These are phyloP conservation scores for Geotrichum fermentans DNA, from an alignment of 1,139 yeast species.

Conservation along the genomic window DNA sequence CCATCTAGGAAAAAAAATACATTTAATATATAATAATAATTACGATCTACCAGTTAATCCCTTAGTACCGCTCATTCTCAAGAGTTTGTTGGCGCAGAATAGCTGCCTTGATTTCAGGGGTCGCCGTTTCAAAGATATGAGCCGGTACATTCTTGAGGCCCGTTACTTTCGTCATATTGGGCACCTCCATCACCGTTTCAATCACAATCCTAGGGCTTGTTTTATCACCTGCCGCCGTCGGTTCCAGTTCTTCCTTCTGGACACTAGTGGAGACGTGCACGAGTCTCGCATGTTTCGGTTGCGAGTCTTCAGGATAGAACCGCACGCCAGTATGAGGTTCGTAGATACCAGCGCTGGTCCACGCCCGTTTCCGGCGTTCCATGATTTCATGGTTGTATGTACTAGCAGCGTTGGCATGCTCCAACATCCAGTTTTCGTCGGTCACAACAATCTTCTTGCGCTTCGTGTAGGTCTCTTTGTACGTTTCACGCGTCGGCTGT, in stretches of 20 bases:
- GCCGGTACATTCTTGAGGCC: slow-evolving; percentile 59
- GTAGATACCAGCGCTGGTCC: slow-evolving; percentile 53
- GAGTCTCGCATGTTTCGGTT: slow-evolving; percentile 51
- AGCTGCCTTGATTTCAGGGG: slow-evolving; percentile 55
- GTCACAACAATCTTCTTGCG: slow-evolving; percentile 42
- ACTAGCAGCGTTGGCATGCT: slow-evolving; percentile 72
- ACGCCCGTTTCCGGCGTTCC: slow-evolving; percentile 54
- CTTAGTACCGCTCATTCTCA: slow-evolving; percentile 6
- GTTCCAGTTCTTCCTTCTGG: slow-evolving; percentile 13
- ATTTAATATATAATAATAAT: background rate
- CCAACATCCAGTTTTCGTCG: slow-evolving; percentile 81
- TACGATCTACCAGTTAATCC: background rate
- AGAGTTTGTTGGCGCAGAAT: slow-evolving; percentile 49
- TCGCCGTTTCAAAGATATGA: slow-evolving; percentile 45
- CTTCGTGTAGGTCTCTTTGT: slow-evolving; percentile 25
- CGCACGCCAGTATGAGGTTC: slow-evolving; percentile 80
- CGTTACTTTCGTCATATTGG: slow-evolving; percentile 44
- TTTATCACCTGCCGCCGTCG: slow-evolving; percentile 6
- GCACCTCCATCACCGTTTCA: slow-evolving; percentile 50
- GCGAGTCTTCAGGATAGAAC: slow-evolving; percentile 71
- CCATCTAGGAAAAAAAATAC: background rate
- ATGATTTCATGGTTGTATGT: slow-evolving; percentile 60
- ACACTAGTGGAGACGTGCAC: slow-evolving; percentile 34
- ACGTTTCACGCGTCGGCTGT: slow-evolving; percentile 36
- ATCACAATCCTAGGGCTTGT: slow-evolving; percentile 40